Conservation (phyloP, 2,329 filamentous ascomycete species). For the Penicillium sp. region DNA sequence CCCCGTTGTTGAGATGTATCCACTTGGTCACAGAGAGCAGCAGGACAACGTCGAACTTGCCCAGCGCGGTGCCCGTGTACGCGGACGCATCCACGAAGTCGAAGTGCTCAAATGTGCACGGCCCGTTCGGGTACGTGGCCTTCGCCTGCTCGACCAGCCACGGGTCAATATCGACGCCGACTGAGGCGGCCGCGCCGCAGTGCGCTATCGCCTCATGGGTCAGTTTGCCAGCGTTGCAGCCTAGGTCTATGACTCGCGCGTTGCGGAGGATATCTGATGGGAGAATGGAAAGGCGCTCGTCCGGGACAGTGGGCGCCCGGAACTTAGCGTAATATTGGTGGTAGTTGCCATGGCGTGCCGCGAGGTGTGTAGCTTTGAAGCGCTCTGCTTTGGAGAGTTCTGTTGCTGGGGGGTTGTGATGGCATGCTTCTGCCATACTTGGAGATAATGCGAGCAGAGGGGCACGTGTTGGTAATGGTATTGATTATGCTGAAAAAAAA, state of each 20-base stretch:
- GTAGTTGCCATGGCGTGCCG: slow-evolving; percentile 22
- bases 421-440: slow-evolving; percentile 17
- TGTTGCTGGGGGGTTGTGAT: slow-evolving; percentile 9
- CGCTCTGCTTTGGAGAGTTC: slow-evolving; percentile 21
- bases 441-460: slow-evolving; percentile 5
- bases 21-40: slow-evolving; percentile 22
- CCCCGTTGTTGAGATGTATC: slow-evolving; percentile 22
- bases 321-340: slow-evolving; percentile 23
- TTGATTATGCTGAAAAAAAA: slow-evolving; percentile 7
- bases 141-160: slow-evolving; percentile 21
- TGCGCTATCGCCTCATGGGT: slow-evolving; percentile 19
- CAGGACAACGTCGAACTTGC: slow-evolving; percentile 21
- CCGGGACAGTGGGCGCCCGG: slow-evolving; percentile 18
- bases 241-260: slow-evolving; percentile 20
- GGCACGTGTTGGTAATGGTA: slow-evolving; percentile 4
- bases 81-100: slow-evolving; percentile 19
- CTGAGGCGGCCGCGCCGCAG: slow-evolving; percentile 17
- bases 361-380: slow-evolving; percentile 23
- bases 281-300: slow-evolving; percentile 21
- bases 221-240: slow-evolving; percentile 22
- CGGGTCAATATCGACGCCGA: slow-evolving; percentile 22
- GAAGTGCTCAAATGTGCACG: slow-evolving; percentile 22
- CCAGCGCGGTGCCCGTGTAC: slow-evolving; percentile 18
- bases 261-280: slow-evolving; percentile 19
- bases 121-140: slow-evolving; percentile 19